phyloP scores from a whole-genome alignment of 2,329 filamentous ascomycete species.

The Xylariaceae sp. region DNA sequence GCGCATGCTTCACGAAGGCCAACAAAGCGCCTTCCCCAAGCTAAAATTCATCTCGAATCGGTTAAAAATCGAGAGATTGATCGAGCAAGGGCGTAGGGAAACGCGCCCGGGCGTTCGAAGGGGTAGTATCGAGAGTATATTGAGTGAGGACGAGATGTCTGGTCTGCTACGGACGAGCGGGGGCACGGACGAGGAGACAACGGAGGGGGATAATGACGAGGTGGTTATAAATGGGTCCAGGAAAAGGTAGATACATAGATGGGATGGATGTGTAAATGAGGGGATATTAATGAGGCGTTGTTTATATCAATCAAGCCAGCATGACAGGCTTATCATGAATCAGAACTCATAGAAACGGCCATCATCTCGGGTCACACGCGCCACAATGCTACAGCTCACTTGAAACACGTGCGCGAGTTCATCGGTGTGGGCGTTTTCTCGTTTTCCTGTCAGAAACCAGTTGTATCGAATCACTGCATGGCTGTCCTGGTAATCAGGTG shows the following conservation, averaged over 20 bases:
- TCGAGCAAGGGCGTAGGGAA: slow-evolving; percentile 54
- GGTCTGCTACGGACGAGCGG: slow-evolving; percentile 39
- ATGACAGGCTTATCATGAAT: too few species aligned
- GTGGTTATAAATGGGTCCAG: slow-evolving; percentile 23
- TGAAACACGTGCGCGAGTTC: too few species aligned
- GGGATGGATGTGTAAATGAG: slow-evolving; percentile 15
- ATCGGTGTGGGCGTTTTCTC: too few species aligned
- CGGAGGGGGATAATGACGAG: slow-evolving; percentile 28
- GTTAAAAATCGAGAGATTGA: slow-evolving; percentile 69
- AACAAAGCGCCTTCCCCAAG: slow-evolving; percentile 85
- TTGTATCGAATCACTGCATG: too few species aligned
- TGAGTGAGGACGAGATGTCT: slow-evolving; percentile 56
- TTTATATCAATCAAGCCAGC: too few species aligned
- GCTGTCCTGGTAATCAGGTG: too few species aligned
- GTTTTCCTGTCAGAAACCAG: too few species aligned
- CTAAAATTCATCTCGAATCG: slow-evolving; percentile 87
- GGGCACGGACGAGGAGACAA: slow-evolving; percentile 29
- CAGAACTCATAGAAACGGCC: too few species aligned
- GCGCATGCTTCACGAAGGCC: slow-evolving; percentile 84
- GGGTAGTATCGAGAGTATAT: slow-evolving; percentile 54
- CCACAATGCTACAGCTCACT: too few species aligned
- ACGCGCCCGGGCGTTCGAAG: slow-evolving; percentile 45
- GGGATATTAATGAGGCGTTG: too few species aligned
- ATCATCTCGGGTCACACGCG: too few species aligned
- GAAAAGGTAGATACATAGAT: slow-evolving; percentile 23